Conservation (phyloP, 371 early-diverging fungal species). For the Basidiobolus meristosporus region DNA sequence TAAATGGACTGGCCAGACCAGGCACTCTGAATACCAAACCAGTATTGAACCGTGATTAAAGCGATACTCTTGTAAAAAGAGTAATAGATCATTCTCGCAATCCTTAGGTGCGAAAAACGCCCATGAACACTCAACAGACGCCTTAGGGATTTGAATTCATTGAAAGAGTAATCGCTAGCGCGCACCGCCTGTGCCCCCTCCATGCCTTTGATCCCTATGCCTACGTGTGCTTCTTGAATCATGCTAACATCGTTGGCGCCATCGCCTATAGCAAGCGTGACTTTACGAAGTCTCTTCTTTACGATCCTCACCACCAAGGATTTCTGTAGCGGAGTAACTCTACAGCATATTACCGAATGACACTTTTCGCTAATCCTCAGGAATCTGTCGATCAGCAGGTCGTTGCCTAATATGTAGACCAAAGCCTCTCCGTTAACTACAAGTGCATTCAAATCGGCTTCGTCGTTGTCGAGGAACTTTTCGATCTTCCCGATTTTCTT, state of each 20-base stretch:
- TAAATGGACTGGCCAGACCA: slow-evolving; percentile 71
- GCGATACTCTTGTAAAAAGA: slow-evolving; percentile 77
- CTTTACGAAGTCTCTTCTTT: slow-evolving; percentile 34
- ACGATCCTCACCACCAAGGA: slow-evolving; percentile 69
- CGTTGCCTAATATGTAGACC: slow-evolving; percentile 6
- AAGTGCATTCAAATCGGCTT: not conserved
- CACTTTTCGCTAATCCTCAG: slow-evolving; percentile 23
- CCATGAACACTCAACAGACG: slow-evolving; percentile 64
- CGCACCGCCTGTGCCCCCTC: slow-evolving; percentile 59
- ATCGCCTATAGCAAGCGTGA: slow-evolving; percentile 88
- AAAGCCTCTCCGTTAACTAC: slow-evolving; percentile 11
- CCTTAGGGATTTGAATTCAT: slow-evolving; percentile 56
- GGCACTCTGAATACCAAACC: slow-evolving; percentile 56
- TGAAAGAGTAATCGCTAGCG: slow-evolving; percentile 71
- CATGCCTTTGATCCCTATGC: slow-evolving; percentile 75
- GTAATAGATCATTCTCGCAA: slow-evolving; percentile 49
- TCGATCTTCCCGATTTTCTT: slow-evolving; percentile 1
- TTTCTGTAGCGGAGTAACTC: slow-evolving; percentile 90
- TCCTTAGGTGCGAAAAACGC: slow-evolving; percentile 52
- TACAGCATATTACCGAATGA: slow-evolving; percentile 48
- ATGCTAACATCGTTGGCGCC: slow-evolving; percentile 96
- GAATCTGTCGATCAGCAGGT: slow-evolving; percentile 14
- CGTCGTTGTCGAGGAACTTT: not conserved
- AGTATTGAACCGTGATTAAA: slow-evolving; percentile 44
- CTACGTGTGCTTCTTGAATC: slow-evolving; percentile 81